Evolutionary conservation across 768 basidiomycete genomes (phyloP), one percentile per base, ranked within the genome.

Genomic region (Xerocomellus amylosporus): DNA sequence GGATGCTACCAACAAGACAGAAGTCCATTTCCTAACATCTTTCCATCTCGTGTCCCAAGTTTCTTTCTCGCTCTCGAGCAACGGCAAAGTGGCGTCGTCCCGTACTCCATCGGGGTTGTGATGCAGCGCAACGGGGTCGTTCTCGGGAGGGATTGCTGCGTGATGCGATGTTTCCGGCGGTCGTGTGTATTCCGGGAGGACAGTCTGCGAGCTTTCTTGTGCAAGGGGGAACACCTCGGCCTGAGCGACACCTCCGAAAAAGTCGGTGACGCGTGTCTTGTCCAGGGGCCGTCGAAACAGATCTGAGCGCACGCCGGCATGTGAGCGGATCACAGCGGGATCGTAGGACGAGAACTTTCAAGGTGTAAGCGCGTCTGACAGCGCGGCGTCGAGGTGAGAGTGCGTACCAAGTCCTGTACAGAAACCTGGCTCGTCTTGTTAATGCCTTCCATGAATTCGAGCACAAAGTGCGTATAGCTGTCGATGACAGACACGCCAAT

Each of bases 401-500:
- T n/a, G 75, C 88, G 41, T 54, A 94, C 93, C 46, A 97, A 77
- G 63, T 96, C 90, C 51, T 85, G 78, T 79, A 96, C 80, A 14
- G 88, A 88, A 17, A 79, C 77, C 41, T 84, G 82, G 45, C 86
- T 89, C 0, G 95, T 95, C 72, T 97, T 97, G 74, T 93, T 91
- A 63, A 96, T 86, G 17, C 83, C 81, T 69, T 98, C 97, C 79
- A 99, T 86, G 70, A 84, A 94, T 58, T 93, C 82, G 10, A 99
- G 82, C 28, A 95, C 78, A 64, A 89, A 88, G 73, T 98, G 97
- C 0, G 96, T 98, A 67, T 84, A 99, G 14, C 85, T 84, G 68
- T 99, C 97, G 58, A 98, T 97, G 46, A 99, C 94, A 0, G 93
- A 87, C 0, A 98, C 92, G 4, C 97, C 97, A 28, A 99, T 86